phyloP scores from a whole-genome alignment of 805 yeast species.

The Zygotorulaspora florentina region DNA sequence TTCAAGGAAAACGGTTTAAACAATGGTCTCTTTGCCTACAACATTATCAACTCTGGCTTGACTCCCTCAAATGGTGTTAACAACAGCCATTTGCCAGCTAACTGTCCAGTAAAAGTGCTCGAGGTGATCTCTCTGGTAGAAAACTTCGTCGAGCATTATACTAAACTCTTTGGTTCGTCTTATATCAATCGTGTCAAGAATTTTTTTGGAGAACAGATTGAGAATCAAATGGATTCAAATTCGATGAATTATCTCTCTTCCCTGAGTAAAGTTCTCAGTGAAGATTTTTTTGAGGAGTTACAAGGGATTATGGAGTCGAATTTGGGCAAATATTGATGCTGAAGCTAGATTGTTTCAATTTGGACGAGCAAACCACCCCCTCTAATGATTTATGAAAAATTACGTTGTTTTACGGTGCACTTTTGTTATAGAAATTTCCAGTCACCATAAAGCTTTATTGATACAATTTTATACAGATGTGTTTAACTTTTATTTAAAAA shows the following conservation, averaged over 20 bases:
- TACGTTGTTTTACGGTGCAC: constrained; percentile 1
- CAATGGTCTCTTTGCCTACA: constrained; percentile 22
- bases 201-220: constrained; percentile 15
- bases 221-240: constrained; percentile 3
- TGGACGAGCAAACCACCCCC: not conserved
- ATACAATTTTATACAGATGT: constrained; percentile 2
- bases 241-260: constrained; percentile 13
- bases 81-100: constrained; percentile 16
- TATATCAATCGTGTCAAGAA: constrained; percentile 22
- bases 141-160: constrained; percentile 22
- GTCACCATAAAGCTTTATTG: not conserved
- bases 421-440: not conserved
- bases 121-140: constrained; percentile 18
- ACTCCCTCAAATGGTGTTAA: constrained; percentile 11
- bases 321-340: constrained; percentile 2
- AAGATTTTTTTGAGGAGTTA: constrained; percentile 17
- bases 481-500: not conserved
- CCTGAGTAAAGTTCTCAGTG: constrained; percentile 17
- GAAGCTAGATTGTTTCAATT: not conserved
- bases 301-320: constrained; percentile 9
- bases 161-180: constrained; percentile 20
- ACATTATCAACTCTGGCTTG: constrained; percentile 22
- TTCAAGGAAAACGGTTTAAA: constrained; percentile 13
- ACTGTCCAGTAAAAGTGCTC: constrained; percentile 13
- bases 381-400: constrained; percentile 7